These are phyloP conservation scores for Chrysochromulina parva DNA, from an alignment of 78 protist genomes.

Conservation along the genomic window DNA sequence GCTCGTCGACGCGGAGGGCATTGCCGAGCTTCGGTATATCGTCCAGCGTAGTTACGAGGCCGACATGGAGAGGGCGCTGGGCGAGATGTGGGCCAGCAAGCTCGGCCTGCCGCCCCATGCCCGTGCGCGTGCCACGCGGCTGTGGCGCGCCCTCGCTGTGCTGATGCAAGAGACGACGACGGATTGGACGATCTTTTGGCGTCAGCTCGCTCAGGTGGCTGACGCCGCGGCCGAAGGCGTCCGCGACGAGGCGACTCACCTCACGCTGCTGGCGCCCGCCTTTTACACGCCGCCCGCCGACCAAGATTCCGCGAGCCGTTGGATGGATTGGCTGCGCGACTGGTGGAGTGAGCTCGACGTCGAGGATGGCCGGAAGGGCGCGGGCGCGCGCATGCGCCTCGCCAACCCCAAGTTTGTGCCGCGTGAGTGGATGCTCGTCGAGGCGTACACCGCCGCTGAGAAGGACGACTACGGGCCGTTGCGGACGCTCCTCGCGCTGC, in stretches of 20 bases:
- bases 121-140: background rate
- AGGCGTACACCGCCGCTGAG: constrained; percentile 5
- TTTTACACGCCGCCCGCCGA: background rate
- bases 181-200: constrained; percentile 24
- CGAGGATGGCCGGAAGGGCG: background rate
- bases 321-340: background rate
- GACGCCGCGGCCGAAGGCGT: background rate
- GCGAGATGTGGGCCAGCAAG: constrained; percentile 26
- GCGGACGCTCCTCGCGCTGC: background rate
- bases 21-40: background rate
- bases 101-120: background rate
- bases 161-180: background rate
- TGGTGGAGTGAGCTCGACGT: background rate
- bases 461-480: constrained; percentile 6
- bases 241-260: background rate
- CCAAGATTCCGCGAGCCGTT: background rate
- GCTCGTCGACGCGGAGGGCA: background rate
- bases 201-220: constrained; percentile 26
- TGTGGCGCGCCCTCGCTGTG: background rate
- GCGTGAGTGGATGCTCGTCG: constrained; percentile 53
- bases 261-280: background rate
- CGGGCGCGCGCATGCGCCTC: background rate
- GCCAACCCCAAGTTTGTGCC: constrained; percentile 41
- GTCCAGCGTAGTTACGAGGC: background rate
- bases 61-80: background rate